Evolutionary conservation across 768 basidiomycete species (phyloP), one percentile per base, ranked within the genome.

Genomic region (Tricholoma sp.): DNA sequence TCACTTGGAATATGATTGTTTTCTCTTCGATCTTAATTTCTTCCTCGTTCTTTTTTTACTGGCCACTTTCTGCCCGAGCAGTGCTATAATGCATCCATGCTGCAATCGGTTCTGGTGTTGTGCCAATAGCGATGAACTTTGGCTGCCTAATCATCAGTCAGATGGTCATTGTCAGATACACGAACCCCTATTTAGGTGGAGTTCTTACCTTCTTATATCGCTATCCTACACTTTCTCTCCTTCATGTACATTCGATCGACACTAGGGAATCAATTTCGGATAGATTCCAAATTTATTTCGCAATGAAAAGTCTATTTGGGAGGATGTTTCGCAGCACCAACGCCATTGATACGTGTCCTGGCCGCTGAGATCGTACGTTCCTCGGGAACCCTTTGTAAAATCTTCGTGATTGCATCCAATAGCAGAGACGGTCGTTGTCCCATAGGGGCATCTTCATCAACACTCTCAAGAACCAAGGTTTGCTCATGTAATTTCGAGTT

Each of bases 401-500:
- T 66, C 17, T 68, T 61, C 0, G 77, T 66, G 59, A 89, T 86
- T 24, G 68, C 67, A 3, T 69, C 66, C 17, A 83, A 79, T 32
- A 86, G 73, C 4, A 79, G 74, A 2, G 86, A 79, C 0, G 81
- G 79, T 82, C 79, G 0, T 76, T 70, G 41, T 78, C n/a, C n/a
- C n/a, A n/a, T n/a, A n/a, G n/a, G n/a, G n/a, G n/a, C n/a, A n/a
- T n/a, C n/a, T n/a, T 70, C 61, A 87, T 69, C 5, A 84, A 82
- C 63, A 87, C 82, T 58, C 85, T 76, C 59, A 92, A 71, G 73
- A 95, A 95, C 94, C 94, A 96, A 10, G 86, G 81, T 65, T 94
- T 95, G 73, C 88, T 89, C 84, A 96, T 94, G 66, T 96, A 96
- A 68, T 96, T 96, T 63, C 94, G 82, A 54, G 96, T 85, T 1